Percentiles rank a stretch among this genome's conserved stretches.
Evolutionary conservation across 306 rosid genomes (phyloP).

Genomic region (Sindora glabra): DNA sequence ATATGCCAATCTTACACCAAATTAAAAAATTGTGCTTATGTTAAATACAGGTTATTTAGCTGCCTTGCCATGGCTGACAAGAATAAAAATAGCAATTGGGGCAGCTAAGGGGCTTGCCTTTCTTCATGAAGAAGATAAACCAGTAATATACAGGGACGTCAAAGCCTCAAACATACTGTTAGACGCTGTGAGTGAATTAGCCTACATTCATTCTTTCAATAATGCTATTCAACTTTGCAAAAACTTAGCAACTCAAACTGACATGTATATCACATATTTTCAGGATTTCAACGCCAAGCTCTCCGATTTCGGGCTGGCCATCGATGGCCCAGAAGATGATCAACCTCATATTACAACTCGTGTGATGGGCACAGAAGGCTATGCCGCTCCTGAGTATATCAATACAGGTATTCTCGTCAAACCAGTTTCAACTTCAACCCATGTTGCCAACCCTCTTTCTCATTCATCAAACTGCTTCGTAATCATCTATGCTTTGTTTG

Average conservation of each 20-base stretch:
- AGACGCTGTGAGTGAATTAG: conserved; percentile 39
- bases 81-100: conserved; percentile 76
- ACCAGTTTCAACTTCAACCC: neutral
- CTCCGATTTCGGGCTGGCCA: conserved; percentile 89
- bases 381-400: conserved; percentile 90
- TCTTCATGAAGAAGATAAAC: conserved; percentile 80
- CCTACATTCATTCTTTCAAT: neutral
- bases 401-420: conserved; percentile 50
- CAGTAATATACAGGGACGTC: conserved; percentile 78
- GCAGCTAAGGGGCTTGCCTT: conserved; percentile 86
- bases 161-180: conserved; percentile 82
- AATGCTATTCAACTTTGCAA: neutral
- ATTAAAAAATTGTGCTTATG: neutral
- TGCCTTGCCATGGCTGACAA: conserved; percentile 81
- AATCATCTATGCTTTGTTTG: too few relatives aligned
- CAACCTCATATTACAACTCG: conserved; percentile 55
- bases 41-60: conserved; percentile 62
- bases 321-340: conserved; percentile 67
- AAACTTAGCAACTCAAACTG: neutral
- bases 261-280: neutral
- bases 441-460: neutral
- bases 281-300: conserved; percentile 80
- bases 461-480: neutral
- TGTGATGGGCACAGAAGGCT: conserved; percentile 88
- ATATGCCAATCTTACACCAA: too few relatives aligned